Evolutionary conservation across 352 stramenopile genomes (phyloP).

Genomic region (Pythium chondricola): DNA sequence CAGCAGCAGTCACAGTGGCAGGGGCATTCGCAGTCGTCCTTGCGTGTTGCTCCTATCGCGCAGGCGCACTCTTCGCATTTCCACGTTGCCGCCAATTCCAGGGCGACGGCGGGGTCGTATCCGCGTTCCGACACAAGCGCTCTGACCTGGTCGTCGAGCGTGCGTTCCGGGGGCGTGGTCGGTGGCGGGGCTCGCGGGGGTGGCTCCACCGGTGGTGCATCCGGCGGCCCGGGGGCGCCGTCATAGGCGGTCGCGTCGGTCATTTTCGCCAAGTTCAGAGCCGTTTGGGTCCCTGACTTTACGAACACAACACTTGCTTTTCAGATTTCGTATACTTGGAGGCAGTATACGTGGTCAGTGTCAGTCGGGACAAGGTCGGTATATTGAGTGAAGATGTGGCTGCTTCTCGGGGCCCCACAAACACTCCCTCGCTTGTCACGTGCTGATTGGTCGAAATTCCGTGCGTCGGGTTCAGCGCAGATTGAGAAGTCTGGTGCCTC

Average conservation of each 20-base stretch:
- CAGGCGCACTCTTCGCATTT: background rate
- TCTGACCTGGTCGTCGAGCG: background rate
- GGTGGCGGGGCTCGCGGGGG: background rate
- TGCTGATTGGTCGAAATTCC: constrained; percentile 2
- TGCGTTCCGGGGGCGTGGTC: background rate
- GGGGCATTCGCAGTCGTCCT: constrained; percentile 2
- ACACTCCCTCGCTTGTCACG: background rate
- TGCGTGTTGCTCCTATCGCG: background rate
- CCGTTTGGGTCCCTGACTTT: background rate
- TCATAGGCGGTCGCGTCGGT: background rate
- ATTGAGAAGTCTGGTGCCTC: background rate
- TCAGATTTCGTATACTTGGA: background rate
- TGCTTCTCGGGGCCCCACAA: constrained; percentile 1
- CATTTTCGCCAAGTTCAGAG: background rate
- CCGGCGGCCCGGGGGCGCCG: background rate
- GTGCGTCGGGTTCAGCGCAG: background rate
- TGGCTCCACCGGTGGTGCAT: background rate
- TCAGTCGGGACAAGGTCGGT: background rate
- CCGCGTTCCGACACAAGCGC: background rate
- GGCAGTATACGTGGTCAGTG: background rate
- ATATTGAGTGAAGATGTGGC: background rate
- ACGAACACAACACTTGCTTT: background rate
- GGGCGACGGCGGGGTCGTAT: background rate
- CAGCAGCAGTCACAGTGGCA: constrained; percentile 1
- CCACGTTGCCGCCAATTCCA: background rate